These are phyloP conservation scores for Nakazawaea laoshanensis DNA, from an alignment of 805 yeast genomes.

Conservation along the genomic window DNA sequence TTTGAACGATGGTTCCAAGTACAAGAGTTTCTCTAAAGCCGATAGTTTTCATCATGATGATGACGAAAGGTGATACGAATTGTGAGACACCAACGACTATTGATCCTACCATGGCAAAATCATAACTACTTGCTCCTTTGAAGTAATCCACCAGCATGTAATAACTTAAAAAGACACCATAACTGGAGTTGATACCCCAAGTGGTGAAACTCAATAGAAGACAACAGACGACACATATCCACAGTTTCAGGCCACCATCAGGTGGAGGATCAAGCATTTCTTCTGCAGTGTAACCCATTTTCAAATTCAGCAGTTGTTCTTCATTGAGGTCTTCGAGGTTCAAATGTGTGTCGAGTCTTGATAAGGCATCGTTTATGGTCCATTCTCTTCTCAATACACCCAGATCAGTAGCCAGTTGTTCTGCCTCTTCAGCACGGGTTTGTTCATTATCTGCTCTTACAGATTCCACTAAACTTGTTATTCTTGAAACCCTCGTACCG, in stretches of 20 bases:
- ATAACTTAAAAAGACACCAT: constrained; percentile 48
- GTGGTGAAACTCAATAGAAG: constrained; percentile 40
- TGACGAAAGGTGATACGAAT: constrained; percentile 16
- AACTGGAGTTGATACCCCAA: constrained; percentile 61
- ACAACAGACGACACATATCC: constrained; percentile 43
- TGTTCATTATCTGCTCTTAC: constrained; percentile 17
- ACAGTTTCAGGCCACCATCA: constrained; percentile 57
- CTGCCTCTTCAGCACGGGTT: constrained; percentile 11
- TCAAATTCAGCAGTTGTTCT: constrained; percentile 7
- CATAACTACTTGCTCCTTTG: constrained; percentile 42
- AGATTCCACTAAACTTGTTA: constrained; percentile 13
- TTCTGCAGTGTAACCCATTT: constrained; percentile 6
- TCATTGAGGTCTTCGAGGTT: constrained; percentile 3
- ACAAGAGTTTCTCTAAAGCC: constrained; percentile 17
- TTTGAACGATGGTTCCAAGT: constrained; percentile 33
- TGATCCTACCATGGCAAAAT: constrained; percentile 58
- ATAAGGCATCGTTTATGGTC: constrained; percentile 18
- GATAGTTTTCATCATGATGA: constrained; percentile 14
- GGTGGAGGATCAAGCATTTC: constrained; percentile 24
- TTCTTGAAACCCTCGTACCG: constrained; percentile 2
- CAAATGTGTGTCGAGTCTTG: constrained; percentile 13
- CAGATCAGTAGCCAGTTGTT: constrained; percentile 10
- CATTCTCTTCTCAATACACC: constrained; percentile 16
- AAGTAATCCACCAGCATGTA: constrained; percentile 40
- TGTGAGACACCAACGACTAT: constrained; percentile 26